phyloP scores from a whole-genome alignment of 768 basidiomycete species.

The Lactarius indigo region DNA sequence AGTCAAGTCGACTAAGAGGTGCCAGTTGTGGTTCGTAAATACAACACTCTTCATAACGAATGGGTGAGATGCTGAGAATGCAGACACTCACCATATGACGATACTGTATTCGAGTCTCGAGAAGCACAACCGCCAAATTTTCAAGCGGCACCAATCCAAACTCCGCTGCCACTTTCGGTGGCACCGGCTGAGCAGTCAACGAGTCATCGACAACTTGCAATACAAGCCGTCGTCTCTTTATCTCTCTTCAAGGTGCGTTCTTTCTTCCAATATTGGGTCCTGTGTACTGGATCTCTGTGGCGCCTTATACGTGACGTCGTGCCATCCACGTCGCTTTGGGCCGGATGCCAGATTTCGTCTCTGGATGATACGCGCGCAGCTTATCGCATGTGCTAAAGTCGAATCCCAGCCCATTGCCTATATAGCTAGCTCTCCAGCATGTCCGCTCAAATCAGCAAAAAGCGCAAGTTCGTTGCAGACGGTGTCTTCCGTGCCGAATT shows the following conservation, averaged over 20 bases:
- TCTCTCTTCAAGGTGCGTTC: constrained; percentile 13
- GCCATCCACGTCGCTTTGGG: constrained; percentile 5
- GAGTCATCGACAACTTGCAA: constrained; percentile 6
- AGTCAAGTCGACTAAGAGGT: constrained; percentile 87
- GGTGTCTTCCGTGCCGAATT: constrained; percentile 99
- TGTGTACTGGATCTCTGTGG: neutral
- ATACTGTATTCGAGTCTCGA: neutral
- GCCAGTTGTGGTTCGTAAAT: constrained; percentile 67
- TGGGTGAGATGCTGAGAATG: constrained; percentile 10
- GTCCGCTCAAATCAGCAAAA: constrained; percentile 92
- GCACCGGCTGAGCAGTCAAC: neutral
- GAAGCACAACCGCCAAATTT: neutral
- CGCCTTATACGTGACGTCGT: neutral
- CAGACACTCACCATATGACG: constrained; percentile 11
- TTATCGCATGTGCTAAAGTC: constrained; percentile 15
- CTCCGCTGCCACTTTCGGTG: constrained; percentile 8
- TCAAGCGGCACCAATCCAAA: constrained; percentile 3
- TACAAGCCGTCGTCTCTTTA: neutral
- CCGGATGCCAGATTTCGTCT: constrained; percentile 15
- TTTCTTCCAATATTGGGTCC: neutral
- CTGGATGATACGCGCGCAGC: constrained; percentile 16
- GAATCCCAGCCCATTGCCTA: constrained; percentile 1
- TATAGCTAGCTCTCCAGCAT: constrained; percentile 48
- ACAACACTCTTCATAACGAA: constrained; percentile 77
- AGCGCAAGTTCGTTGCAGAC: constrained; percentile 97